Conservation (phyloP, 306 rosid genomes). For the Aeschynomene evenia region DNA sequence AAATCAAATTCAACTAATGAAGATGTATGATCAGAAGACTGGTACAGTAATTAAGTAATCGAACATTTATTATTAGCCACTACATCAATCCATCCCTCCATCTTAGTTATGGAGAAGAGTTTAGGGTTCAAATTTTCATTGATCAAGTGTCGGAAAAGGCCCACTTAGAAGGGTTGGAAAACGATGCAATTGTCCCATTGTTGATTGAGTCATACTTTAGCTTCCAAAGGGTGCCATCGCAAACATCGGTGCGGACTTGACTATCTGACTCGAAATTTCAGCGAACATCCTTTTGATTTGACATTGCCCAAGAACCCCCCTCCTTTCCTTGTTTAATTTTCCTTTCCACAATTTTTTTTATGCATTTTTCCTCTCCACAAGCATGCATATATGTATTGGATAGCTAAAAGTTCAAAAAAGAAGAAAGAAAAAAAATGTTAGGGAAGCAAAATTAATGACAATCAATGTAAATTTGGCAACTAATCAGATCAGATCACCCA, state of each 20-base stretch:
- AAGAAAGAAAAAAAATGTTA: neutral
- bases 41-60: no score
- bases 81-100: neutral
- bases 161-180: constrained; percentile 12
- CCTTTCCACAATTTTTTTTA: no score
- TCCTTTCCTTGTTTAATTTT: neutral
- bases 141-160: constrained; percentile 26
- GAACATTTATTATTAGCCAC: no score
- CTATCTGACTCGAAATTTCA: constrained; percentile 26
- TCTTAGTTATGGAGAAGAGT: neutral
- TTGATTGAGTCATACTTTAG: neutral
- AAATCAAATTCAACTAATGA: no score
- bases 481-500: neutral
- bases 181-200: constrained; percentile 7
- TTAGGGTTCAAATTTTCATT: constrained; percentile 1
- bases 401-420: neutral
- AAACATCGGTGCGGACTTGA: constrained; percentile 26
- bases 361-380: neutral
- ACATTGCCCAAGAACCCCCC: neutral
- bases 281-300: neutral
- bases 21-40: no score
- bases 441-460: neutral
- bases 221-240: constrained; percentile 22
- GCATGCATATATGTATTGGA: neutral
- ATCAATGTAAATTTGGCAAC: neutral